Percentiles rank a stretch among this genome's conserved stretches.
These are phyloP conservation scores for Annulohypoxylon stygium DNA, from an alignment of 495 filamentous ascomycete species.

Conservation along the genomic window DNA sequence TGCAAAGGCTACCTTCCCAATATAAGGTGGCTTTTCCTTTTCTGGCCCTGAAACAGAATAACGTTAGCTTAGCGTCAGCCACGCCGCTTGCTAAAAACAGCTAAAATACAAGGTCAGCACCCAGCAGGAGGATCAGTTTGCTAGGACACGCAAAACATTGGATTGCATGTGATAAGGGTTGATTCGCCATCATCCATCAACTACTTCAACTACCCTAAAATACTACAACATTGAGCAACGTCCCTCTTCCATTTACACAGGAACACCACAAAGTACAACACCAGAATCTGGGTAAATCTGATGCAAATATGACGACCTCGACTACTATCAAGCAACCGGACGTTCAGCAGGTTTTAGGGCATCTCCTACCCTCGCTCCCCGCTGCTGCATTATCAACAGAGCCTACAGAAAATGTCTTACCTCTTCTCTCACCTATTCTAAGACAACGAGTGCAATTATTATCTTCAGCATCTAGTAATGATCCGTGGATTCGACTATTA, in stretches of 20 bases:
- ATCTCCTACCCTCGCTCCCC: constrained; percentile 87
- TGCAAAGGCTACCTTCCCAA: constrained; percentile 5
- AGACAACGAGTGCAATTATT: constrained; percentile 88
- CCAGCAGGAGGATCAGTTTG: constrained; percentile 24
- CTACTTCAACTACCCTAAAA: constrained; percentile 16
- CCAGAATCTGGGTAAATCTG: background rate
- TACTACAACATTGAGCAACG: constrained; percentile 25
- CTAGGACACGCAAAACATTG: background rate
- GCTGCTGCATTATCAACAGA: constrained; percentile 82
- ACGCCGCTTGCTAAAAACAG: constrained; percentile 14
- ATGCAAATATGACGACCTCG: constrained; percentile 48
- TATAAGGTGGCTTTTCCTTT: constrained; percentile 10
- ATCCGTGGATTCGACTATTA: constrained; percentile 92
- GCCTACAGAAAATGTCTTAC: constrained; percentile 81
- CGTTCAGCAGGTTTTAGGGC: constrained; percentile 73
- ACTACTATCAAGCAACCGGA: constrained; percentile 72
- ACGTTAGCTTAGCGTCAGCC: constrained; percentile 37
- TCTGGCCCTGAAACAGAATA: constrained; percentile 36
- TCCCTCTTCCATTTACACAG: constrained; percentile 11
- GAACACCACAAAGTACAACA: constrained; percentile 19
- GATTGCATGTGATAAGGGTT: constrained; percentile 42
- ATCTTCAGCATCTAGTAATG: constrained; percentile 67
- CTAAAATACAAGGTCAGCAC: constrained; percentile 27
- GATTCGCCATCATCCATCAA: background rate
- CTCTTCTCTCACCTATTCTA: constrained; percentile 89